A percentile compares a stretch with the other conserved stretches of the same genome.
Evolutionary conservation across 352 stramenopile species (phyloP).

Genomic region (Thalassiosira hispida): DNA sequence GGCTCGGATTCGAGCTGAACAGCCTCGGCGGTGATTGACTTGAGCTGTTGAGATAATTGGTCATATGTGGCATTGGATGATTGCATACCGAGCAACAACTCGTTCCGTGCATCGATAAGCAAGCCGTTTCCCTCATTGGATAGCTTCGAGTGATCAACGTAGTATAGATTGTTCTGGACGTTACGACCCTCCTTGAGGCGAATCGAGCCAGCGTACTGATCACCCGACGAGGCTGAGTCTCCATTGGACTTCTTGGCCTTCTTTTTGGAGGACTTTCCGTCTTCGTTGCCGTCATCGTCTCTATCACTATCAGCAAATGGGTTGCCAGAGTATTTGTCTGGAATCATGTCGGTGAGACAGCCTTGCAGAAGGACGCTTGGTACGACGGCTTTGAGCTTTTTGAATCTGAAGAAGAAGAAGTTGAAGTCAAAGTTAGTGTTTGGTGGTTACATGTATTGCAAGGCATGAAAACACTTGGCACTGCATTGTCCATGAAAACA

Average conservation of each 20-base stretch:
- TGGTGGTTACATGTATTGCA: background rate
- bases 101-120: conserved; percentile 63
- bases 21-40: conserved; percentile 29
- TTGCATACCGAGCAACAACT: conserved; percentile 45
- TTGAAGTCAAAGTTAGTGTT: conserved; percentile 1
- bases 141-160: conserved; percentile 70
- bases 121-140: conserved; percentile 30
- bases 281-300: conserved; percentile 60
- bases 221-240: background rate
- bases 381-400: conserved; percentile 68
- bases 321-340: conserved; percentile 36
- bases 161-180: conserved; percentile 70
- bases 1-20: conserved; percentile 67
- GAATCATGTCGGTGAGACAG: conserved; percentile 74
- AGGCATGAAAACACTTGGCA: background rate
- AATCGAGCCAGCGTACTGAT: conserved; percentile 62
- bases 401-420: conserved; percentile 30
- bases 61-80: conserved; percentile 48
- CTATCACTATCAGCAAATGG: conserved; percentile 49
- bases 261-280: conserved; percentile 34
- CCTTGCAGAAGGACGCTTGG: conserved; percentile 67
- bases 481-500: background rate
- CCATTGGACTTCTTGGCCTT: conserved; percentile 20
- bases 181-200: conserved; percentile 66
- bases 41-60: conserved; percentile 34